These are phyloP conservation scores for Gnaphalium uliginosum DNA, from an alignment of 129 eudicot species.

Conservation along the genomic window DNA sequence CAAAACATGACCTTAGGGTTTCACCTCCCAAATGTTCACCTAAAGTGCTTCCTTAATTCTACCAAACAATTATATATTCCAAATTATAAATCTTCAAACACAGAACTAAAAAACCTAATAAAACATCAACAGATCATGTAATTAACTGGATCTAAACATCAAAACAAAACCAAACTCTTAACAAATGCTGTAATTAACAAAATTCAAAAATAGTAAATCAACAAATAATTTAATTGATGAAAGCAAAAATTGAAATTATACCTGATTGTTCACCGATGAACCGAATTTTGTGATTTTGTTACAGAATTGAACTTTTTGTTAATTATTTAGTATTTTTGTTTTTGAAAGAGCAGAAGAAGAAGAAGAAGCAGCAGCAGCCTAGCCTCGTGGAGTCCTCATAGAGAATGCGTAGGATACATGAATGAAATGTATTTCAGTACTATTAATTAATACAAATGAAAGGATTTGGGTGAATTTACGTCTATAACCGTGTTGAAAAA, in stretches of 20 bases:
- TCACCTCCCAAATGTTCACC: not conserved
- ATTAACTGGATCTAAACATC: not conserved
- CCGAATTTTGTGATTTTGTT: not conserved
- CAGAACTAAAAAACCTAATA: not conserved
- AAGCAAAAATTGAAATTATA: not conserved
- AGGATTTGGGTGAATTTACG: slow-evolving; percentile 8
- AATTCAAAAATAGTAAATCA: not conserved
- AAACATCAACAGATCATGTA: not conserved
- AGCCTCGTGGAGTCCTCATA: slow-evolving; percentile 20
- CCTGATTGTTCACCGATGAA: slow-evolving; percentile 25
- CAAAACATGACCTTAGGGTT: slow-evolving; percentile 16
- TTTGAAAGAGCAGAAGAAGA: slow-evolving; percentile 10
- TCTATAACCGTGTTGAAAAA: slow-evolving; percentile 14
- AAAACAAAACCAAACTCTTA: not conserved
- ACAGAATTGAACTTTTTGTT: not conserved
- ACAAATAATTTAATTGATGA: not conserved
- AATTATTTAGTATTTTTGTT: not conserved
- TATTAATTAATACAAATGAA: not conserved
- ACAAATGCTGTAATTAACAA: not conserved
- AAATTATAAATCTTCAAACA: not conserved
- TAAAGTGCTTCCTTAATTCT: slow-evolving; percentile 6
- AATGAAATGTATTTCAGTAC: slow-evolving; percentile 27
- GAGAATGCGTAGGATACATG: slow-evolving; percentile 24
- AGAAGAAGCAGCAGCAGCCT: slow-evolving; percentile 14
- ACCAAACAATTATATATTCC: slow-evolving; percentile 6